Percentiles rank a stretch among this genome's conserved stretches.
Evolutionary conservation across 225 moss, liverwort and hornwort genomes (phyloP).

Genomic region (Physcomitrium patens): DNA sequence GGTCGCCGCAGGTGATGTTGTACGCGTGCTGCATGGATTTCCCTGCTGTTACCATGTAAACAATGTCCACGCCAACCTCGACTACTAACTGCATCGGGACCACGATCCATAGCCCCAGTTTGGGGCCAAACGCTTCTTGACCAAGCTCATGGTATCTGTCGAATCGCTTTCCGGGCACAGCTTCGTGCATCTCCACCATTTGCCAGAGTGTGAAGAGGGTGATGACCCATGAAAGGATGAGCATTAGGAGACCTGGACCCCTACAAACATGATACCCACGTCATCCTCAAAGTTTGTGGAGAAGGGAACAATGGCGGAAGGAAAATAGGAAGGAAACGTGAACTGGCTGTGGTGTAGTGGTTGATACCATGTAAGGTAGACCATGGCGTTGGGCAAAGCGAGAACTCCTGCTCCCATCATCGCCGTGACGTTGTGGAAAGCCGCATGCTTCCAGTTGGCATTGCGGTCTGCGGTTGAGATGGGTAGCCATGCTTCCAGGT

Average conservation of each 20-base stretch:
- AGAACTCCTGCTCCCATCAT: slow-evolving; percentile 96
- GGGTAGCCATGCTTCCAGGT: slow-evolving; percentile 52
- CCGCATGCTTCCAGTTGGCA: slow-evolving; percentile 91
- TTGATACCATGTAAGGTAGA: slow-evolving; percentile 64
- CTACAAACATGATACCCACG: slow-evolving; percentile 28
- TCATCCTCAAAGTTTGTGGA: too few species aligned
- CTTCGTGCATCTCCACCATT: slow-evolving; percentile 92
- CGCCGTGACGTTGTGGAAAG: slow-evolving; percentile 94
- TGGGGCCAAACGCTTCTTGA: slow-evolving; percentile 55
- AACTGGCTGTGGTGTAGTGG: not conserved
- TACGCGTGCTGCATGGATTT: slow-evolving; percentile 34
- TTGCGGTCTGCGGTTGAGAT: slow-evolving; percentile 66
- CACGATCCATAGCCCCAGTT: slow-evolving; percentile 60
- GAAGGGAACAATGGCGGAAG: not conserved
- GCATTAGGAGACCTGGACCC: slow-evolving; percentile 60
- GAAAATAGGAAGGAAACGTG: not conserved
- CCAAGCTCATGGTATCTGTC: slow-evolving; percentile 73
- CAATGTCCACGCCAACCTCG: slow-evolving; percentile 58
- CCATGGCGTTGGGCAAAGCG: slow-evolving; percentile 73
- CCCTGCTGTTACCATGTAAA: slow-evolving; percentile 70
- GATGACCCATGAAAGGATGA: slow-evolving; percentile 72
- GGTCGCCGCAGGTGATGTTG: slow-evolving; percentile 1
- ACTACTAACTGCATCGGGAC: slow-evolving; percentile 62
- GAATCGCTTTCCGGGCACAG: slow-evolving; percentile 60
- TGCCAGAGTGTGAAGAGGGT: slow-evolving; percentile 89